A percentile compares a stretch with the other conserved stretches of the same genome.
Conservation (phyloP, 2,329 filamentous ascomycete species). For the Paracamarosporium sp. region DNA sequence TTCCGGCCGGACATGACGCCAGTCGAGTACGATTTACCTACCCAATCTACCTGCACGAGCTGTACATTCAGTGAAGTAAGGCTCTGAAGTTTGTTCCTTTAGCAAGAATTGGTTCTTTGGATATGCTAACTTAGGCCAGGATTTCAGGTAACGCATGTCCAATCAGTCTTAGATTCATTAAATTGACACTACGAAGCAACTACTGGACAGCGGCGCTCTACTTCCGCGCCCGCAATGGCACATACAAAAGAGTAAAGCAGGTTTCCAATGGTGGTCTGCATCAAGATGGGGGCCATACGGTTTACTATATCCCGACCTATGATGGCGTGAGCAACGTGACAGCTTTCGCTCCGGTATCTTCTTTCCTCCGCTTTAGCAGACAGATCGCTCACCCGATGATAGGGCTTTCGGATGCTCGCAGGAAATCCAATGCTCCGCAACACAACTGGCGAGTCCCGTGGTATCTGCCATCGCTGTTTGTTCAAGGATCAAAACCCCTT, state of each 20-base stretch:
- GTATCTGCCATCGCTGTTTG: constrained; percentile 43
- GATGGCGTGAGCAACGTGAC: constrained; percentile 43
- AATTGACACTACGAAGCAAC: constrained; percentile 16
- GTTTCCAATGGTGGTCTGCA: constrained; percentile 20
- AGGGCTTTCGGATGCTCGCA: constrained; percentile 38
- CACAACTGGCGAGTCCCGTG: constrained; percentile 23
- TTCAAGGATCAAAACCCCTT: constrained; percentile 12
- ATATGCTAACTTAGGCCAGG: neutral
- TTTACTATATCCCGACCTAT: constrained; percentile 42
- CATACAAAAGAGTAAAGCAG: constrained; percentile 37
- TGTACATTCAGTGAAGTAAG: constrained; percentile 33
- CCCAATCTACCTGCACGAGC: constrained; percentile 33
- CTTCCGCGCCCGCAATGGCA: constrained; percentile 36
- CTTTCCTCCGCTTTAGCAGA: too few species aligned
- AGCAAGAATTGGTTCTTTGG: neutral
- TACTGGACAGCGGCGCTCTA: constrained; percentile 43
- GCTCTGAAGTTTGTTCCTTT: neutral
- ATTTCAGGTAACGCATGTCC: neutral
- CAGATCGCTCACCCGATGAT: too few species aligned
- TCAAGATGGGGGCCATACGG: constrained; percentile 37
- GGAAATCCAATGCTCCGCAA: constrained; percentile 30
- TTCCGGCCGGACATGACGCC: constrained; percentile 35
- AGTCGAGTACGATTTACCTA: constrained; percentile 29
- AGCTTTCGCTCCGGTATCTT: constrained; percentile 33
- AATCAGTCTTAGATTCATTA: neutral